Percentiles rank a stretch among this genome's conserved stretches.
Conservation (phyloP, 768 basidiomycete species). For the Lenzites betulinus region DNA sequence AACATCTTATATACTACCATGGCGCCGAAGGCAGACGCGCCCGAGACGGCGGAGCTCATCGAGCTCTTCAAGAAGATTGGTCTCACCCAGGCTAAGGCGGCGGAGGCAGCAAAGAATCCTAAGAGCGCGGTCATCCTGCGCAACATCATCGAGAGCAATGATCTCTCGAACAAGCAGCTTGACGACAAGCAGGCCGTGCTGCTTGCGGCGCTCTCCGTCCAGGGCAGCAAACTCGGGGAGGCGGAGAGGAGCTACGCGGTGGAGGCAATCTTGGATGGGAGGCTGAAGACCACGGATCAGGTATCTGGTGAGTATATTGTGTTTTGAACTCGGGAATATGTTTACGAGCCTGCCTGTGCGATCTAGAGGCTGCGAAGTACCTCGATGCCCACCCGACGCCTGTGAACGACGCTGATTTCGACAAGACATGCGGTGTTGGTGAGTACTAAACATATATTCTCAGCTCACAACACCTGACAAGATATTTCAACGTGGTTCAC, state of each 20-base stretch:
- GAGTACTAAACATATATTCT: slow-evolving; percentile 35
- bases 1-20: slow-evolving; percentile 3
- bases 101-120: slow-evolving; percentile 77
- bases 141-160: slow-evolving; percentile 63
- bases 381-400: slow-evolving; percentile 61
- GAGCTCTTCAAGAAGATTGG: slow-evolving; percentile 77
- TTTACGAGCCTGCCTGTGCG: not conserved
- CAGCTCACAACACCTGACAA: not conserved
- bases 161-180: slow-evolving; percentile 47
- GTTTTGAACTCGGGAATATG: not conserved
- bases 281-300: slow-evolving; percentile 82
- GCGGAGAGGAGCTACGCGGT: slow-evolving; percentile 65
- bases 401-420: slow-evolving; percentile 69
- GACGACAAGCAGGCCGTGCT: slow-evolving; percentile 81
- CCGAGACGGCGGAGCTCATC: slow-evolving; percentile 44
- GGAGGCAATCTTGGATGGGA: slow-evolving; percentile 66
- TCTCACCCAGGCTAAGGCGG: slow-evolving; percentile 72
- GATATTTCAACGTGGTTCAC: not conserved
- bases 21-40: slow-evolving; percentile 27
- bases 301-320: slow-evolving; percentile 64
- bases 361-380: slow-evolving; percentile 74
- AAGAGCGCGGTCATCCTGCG: slow-evolving; percentile 75
- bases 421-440: slow-evolving; percentile 88
- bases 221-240: slow-evolving; percentile 61
- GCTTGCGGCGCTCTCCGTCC: slow-evolving; percentile 64